phyloP scores from a whole-genome alignment of 306 rosid species.

The Cucumis cinereus region DNA sequence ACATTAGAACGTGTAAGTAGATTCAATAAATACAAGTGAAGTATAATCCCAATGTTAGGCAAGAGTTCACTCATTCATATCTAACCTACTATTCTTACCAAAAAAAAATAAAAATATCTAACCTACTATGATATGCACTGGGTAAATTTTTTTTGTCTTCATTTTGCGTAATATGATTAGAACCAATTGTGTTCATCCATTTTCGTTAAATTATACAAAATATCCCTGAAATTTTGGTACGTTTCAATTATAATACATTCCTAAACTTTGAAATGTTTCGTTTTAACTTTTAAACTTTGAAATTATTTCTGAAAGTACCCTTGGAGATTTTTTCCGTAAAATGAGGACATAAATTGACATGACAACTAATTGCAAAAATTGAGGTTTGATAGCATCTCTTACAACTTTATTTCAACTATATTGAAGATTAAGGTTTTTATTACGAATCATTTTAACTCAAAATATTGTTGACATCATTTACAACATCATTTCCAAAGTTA shows the following conservation, averaged over 20 bases:
- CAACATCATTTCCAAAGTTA: background rate
- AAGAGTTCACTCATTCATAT: conserved; percentile 3
- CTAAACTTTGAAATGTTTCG: background rate
- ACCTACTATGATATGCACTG: background rate
- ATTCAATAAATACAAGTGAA: conserved; percentile 5
- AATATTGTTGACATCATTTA: background rate
- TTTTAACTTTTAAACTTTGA: too few species aligned
- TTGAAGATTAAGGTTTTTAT: background rate
- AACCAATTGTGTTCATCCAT: too few species aligned
- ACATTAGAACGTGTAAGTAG: background rate
- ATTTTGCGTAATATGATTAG: too few species aligned
- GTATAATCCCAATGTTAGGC: conserved; percentile 5
- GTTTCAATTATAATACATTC: background rate
- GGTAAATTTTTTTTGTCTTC: background rate
- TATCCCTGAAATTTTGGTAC: background rate
- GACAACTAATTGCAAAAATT: too few species aligned
- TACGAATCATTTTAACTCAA: too few species aligned
- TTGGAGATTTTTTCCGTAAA: too few species aligned
- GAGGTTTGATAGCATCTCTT: too few species aligned
- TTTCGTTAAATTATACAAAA: background rate
- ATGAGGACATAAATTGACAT: too few species aligned
- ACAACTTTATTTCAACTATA: too few species aligned
- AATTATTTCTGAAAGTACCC: background rate
- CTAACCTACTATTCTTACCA: background rate
- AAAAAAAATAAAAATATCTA: too few species aligned